Evolutionary conservation across 2,329 filamentous ascomycete genomes (phyloP), one percentile per base, ranked within the genome.

Genomic region (Metarhizium humberi): DNA sequence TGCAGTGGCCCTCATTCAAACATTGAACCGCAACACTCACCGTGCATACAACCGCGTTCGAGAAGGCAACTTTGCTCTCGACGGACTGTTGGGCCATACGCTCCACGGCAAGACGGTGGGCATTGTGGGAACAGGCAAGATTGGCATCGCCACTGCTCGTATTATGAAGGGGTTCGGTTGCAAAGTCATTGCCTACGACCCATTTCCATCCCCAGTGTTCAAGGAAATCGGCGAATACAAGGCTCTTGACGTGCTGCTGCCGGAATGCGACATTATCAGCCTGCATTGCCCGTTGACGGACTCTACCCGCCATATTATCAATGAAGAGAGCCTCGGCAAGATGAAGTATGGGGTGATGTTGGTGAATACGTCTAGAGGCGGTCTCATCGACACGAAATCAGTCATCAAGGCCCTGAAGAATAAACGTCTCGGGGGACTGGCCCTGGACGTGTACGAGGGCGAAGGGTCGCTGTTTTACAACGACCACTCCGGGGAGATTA

Each of bases 341-440:
- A 83, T 87, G 75, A 85, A 86, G 67, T 65, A 68, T 7, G 81
- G 78, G 1, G 82, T 78, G 0, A 72, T 87, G 67, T 69, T 88
- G 36, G 75, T 88, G 60, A 87, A 88, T 68, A 88, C 85, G 0
- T 86, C 84, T 3, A 79, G 86, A 2, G 86, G 85, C 20, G 83
- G 78, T 2, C 70, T 88, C 53, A 74, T 88, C 57, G 73, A 86
- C 63, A 85, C 82, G 0, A 69, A 70, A 34, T 78, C 82, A 11
- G 77, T 85, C 55, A 80, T 86, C 54, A 69, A 75, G 25, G 79
- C 81, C 13, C 75, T 88, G 57, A 87, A 88, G 71, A 73, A 65
- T 42, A 74, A 74, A n/a, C 76, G 76, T 29, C 71, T 88, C 2
- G 81, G 82, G 7, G 84, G 81, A 1, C 71, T 86, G 34, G 85